Evolutionary conservation across 805 yeast species (phyloP), one percentile per base, ranked within the genome.

Genomic region (Tetrapisispora nanseiensis): DNA sequence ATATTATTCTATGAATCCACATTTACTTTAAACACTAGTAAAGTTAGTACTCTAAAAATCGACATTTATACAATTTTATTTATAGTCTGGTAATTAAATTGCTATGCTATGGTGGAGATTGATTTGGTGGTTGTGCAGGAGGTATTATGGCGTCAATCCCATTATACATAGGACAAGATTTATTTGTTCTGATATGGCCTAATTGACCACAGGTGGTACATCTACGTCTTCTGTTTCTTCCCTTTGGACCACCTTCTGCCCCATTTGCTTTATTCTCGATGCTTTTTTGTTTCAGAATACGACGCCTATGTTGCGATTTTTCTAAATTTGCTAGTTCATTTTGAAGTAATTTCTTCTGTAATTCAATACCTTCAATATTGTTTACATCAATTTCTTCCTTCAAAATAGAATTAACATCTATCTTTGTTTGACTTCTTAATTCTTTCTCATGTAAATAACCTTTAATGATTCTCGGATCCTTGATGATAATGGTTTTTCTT

Each of bases 121-220:
- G 24, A 16, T 30, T 39, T 12, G 37, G 15, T 13, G 24, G 37
- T 38, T 33, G 45, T 18, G 42, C 29, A 18, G 36, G 15, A 20
- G 32, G 15, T 21, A 51, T 51, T 26, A 37, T 56, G 53, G 36
- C 33, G 23, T 33, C 40, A 18, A 47, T 42, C 45, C 75, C 78
- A 47, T 75, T 76, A 58, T 84, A 90, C 74, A 87, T 72, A 13
- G 97, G 98, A 66, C 98, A 90, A 2, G 90, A 68, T 49, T 71
- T 72, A 59, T 86, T 87, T 2, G 98, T 90, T 59, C 92, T 75
- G 47, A 90, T 90, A 61, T 90, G 98, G 0, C 97, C 98, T 48
- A 84, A 72, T 11, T 90, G 92, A 19, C 97, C 97, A 71, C 98
- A 90, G 0, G 92, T 82, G 3, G 94, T 89, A 66, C 98, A 90